Evolutionary conservation across 2,329 filamentous ascomycete species (phyloP), one percentile per base, ranked within the genome.

Genomic region (Microascus cirrosus): DNA sequence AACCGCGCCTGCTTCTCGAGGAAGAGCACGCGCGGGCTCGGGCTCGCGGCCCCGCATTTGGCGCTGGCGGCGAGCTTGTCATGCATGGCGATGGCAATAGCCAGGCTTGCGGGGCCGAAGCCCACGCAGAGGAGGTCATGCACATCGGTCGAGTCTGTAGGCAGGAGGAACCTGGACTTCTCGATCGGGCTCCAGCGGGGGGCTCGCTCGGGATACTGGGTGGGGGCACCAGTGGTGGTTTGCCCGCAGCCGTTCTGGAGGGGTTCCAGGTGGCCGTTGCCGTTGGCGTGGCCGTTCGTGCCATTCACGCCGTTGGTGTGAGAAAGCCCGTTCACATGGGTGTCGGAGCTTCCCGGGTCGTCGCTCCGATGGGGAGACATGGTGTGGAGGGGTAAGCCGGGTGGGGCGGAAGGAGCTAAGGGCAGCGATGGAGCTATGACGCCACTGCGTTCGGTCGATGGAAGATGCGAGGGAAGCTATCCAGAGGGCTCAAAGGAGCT

Each of bases 101-200:
- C 87, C 39, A 97, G 78, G 60, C 90, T 94, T 32, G 93, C 93
- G 22, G 93, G 93, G 8, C 93, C 93, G 68, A 97, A 97, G 25
- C 93, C 93, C 58, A 96, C 84, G 71, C 91, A 96, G 63, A 97
- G 77, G 57, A 97, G 77, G 70, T 97, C 93, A 69, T 92, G 86
- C 35, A 90, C 74, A 55, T 88, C 82, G 62, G 86, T 80, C 57
- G 78, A 70, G 28, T 77, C 72, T 2, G 80, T 77, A n/a, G 79
- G 72, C 56, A 70, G 74, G 18, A 87, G 73, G 56, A 61, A 60
- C 60, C 75, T 71, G 12, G 78, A 79, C 59, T 66, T 48, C 36
- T 60, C 15, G 32, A 57, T 28, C 56, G 59, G 56, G 22, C 18
- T 53, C 51, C 51, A 34, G 59, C 42, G 52, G 22, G 52, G 52